A percentile compares a stretch with the other conserved stretches of the same genome.
phyloP scores from a whole-genome alignment of 768 basidiomycete genomes.

The Leccinum aurantiacum region DNA sequence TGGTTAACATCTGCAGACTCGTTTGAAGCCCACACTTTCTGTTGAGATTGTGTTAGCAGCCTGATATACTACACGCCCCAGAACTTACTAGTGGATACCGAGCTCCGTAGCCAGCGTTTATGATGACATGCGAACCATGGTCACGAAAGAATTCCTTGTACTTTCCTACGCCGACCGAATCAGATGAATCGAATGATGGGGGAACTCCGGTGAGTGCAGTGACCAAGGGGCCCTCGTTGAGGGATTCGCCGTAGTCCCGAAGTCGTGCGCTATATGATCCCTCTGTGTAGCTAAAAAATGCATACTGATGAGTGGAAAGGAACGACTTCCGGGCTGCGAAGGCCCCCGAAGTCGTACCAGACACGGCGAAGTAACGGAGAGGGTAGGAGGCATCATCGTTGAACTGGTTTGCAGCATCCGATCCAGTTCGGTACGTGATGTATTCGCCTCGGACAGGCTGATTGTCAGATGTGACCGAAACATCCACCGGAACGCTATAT shows the following conservation, averaged over 20 bases:
- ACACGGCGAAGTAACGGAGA: constrained; percentile 9
- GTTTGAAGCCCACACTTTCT: too few species aligned
- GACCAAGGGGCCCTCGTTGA: background rate
- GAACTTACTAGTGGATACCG: background rate
- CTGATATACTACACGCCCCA: too few species aligned
- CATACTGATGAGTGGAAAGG: constrained; percentile 2
- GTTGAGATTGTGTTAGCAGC: too few species aligned
- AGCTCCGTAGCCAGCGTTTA: background rate
- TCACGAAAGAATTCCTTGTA: background rate
- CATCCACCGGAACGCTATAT: constrained; percentile 1
- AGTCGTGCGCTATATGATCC: constrained; percentile 1
- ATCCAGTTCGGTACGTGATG: background rate
- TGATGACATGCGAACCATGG: background rate
- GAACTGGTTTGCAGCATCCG: background rate
- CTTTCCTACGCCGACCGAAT: background rate
- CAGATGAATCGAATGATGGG: background rate
- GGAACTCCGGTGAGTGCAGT: background rate
- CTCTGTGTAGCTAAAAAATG: constrained; percentile 6
- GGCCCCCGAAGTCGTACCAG: background rate
- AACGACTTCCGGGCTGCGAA: constrained; percentile 7
- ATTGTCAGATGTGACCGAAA: constrained; percentile 5
- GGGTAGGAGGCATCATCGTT: background rate
- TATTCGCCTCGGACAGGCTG: constrained; percentile 5
- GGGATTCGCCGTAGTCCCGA: background rate
- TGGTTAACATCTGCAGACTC: too few species aligned